Base-by-base conservation (phyloP, 306 rosid genomes). In the Gleditsia sinensis region DNA sequence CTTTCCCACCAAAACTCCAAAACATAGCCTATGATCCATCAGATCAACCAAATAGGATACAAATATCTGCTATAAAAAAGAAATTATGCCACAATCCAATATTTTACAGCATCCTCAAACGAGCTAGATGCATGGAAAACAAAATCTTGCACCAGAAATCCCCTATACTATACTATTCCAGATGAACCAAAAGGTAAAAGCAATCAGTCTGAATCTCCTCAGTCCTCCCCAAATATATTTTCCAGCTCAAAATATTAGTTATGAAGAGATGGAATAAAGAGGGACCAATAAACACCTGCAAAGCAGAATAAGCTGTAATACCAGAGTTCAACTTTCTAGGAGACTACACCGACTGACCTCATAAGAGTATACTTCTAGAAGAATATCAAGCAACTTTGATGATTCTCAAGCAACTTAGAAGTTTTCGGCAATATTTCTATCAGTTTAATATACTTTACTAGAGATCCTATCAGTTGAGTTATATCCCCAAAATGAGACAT, bases 141-240 rank as follows among this genome's bases (percentile, higher is more conserved):
- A 54, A 53, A 61, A 67, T 76, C 53, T 36, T 27, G 66, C 72
- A 40, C 37, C 39, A 28, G 67, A 21, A 62, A 20, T 34, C 54
- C 23, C 34, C 27, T 3, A 14, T 33, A 60, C 8, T 33, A 53
- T 70, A 30, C 42, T 30, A 67, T 43, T 43, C 40, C 12, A 32
- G 24, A 59, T 63, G 9, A 62, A 16, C 24, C 9, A 1, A 6
- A 23, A 11, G 32, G 8, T n/a, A 19, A 23, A 62, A 37, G 59
- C 58, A 14, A 13, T 6, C 69, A 40, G 13, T 23, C 69, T 21
- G 23, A 64, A 39, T 21, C 33, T 64, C 69, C 12, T 40, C n/a
- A 6, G 27, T 21, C 69, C 21, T 40, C 19, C 12, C 34, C 12
- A 36, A 23, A 13, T 39, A 37, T 20, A 34, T 11, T 19, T 39